phyloP scores from a whole-genome alignment of 306 rosid species.

The Bauhinia variegata region DNA sequence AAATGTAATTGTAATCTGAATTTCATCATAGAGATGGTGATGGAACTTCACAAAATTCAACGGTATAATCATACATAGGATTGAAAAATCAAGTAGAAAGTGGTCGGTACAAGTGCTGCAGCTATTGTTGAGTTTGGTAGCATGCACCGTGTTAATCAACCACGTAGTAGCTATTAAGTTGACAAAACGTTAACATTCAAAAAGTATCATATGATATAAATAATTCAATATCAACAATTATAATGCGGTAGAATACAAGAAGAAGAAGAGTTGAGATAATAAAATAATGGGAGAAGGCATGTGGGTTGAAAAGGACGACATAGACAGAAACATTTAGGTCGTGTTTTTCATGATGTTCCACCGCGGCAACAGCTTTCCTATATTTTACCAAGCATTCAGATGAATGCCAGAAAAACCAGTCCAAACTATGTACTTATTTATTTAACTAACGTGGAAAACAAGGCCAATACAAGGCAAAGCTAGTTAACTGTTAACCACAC shows the following conservation, averaged over 20 bases:
- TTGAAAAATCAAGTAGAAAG: background rate
- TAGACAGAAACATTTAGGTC: too few relatives aligned
- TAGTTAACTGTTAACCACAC: background rate
- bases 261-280: background rate
- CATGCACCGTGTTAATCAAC: too few relatives aligned
- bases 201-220: too few relatives aligned
- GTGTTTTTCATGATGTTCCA: background rate
- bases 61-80: background rate
- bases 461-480: background rate
- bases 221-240: too few relatives aligned
- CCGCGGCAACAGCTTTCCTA: background rate
- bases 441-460: conserved; percentile 3
- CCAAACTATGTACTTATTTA: too few relatives aligned
- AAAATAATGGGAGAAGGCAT: too few relatives aligned
- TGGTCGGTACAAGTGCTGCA: conserved; percentile 11
- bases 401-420: background rate
- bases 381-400: too few relatives aligned
- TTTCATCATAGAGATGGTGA: too few relatives aligned
- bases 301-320: background rate
- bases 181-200: too few relatives aligned
- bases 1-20: too few relatives aligned
- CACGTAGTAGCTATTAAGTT: too few relatives aligned
- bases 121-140: background rate
- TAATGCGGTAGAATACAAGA: too few relatives aligned
- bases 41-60: background rate